phyloP scores from a whole-genome alignment of 495 filamentous ascomycete genomes.

The Neurospora sp. region DNA sequence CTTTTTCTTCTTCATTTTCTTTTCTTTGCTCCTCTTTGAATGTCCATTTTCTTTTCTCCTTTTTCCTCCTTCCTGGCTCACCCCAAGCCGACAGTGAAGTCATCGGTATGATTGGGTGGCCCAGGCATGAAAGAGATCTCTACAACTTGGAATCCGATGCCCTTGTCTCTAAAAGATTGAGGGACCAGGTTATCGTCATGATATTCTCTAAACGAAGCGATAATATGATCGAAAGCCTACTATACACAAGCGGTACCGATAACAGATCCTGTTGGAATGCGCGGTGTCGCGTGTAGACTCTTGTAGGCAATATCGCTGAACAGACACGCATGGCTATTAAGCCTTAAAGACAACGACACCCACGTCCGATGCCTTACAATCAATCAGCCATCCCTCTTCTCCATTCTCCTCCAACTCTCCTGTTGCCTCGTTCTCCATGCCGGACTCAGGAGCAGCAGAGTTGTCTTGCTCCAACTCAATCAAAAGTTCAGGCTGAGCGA shows the following conservation, averaged over 20 bases:
- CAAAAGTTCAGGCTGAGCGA: neutral
- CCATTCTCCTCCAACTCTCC: neutral
- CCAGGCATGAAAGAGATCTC: neutral
- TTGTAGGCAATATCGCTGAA: neutral
- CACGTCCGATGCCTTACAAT: constrained; percentile 1
- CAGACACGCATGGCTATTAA: neutral
- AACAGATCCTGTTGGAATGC: too few species aligned
- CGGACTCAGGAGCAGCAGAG: neutral
- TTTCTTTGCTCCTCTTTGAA: neutral
- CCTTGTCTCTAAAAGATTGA: neutral
- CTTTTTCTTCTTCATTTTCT: neutral
- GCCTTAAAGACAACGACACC: neutral
- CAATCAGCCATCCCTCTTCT: constrained; percentile 9
- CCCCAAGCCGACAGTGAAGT: neutral
- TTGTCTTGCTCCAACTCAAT: neutral
- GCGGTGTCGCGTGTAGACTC: too few species aligned
- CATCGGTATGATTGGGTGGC: neutral
- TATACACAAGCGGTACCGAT: too few species aligned
- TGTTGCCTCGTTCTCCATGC: neutral
- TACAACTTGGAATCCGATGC: neutral
- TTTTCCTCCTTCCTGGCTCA: neutral
- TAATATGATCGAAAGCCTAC: neutral
- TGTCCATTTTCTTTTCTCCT: neutral
- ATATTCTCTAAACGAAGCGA: neutral
- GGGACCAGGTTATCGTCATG: neutral